A percentile compares a stretch with the other conserved stretches of the same genome.
Evolutionary conservation across 768 basidiomycete genomes (phyloP).

Genomic region (Leccinum disarticulatum): DNA sequence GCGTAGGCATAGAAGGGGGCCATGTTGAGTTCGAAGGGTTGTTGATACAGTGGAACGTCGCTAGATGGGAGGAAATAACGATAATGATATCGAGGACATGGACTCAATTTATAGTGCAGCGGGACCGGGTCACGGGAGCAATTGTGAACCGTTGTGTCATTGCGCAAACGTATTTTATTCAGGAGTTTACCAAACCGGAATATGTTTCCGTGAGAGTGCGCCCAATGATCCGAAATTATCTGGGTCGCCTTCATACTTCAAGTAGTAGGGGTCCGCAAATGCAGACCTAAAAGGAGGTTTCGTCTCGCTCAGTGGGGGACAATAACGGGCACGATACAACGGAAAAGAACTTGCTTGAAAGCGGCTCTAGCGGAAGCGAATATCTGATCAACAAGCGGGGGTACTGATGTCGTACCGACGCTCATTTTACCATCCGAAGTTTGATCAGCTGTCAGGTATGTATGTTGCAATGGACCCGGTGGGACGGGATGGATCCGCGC

Average conservation of each 20-base stretch:
- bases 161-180: neutral
- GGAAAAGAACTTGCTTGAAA: neutral
- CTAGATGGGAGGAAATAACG: neutral
- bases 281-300: neutral
- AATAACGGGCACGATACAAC: neutral
- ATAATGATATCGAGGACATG: neutral
- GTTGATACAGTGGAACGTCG: neutral
- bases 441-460: neutral
- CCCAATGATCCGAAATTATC: neutral
- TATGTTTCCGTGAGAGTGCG: neutral
- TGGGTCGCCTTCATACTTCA: neutral
- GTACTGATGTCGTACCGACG: too few relatives aligned
- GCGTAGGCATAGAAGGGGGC: neutral
- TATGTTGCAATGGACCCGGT: neutral
- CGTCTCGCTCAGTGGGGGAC: neutral
- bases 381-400: neutral
- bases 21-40: neutral
- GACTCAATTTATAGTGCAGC: neutral
- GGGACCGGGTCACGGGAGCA: neutral
- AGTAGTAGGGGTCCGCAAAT: neutral
- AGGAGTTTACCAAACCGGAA: neutral
- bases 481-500: neutral
- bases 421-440: neutral
- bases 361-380: neutral
- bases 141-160: neutral